These are phyloP conservation scores for Blastobotrys americana DNA, from an alignment of 805 yeast species.

Conservation along the genomic window DNA sequence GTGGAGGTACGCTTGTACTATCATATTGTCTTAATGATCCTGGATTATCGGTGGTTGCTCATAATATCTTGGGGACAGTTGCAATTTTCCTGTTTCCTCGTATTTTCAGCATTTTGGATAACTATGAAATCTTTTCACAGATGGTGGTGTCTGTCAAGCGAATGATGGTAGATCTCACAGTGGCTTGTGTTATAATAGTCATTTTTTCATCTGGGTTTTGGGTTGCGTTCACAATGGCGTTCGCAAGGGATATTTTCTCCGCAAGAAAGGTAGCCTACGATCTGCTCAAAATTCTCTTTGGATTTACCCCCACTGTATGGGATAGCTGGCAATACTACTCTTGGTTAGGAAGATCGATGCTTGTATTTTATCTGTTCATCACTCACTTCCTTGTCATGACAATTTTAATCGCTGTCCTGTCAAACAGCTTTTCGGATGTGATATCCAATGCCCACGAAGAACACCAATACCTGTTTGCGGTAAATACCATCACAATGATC, in stretches of 20 bases:
- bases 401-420: slow-evolving; percentile 47
- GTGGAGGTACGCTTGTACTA: slow-evolving; percentile 13
- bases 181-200: slow-evolving; percentile 42
- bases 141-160: slow-evolving; percentile 44
- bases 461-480: slow-evolving; percentile 32
- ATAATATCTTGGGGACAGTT: slow-evolving; percentile 33
- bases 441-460: slow-evolving; percentile 33
- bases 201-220: slow-evolving; percentile 49
- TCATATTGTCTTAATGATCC: slow-evolving; percentile 3
- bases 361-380: slow-evolving; percentile 45
- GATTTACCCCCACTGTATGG: slow-evolving; percentile 58
- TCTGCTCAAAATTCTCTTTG: slow-evolving; percentile 46
- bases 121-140: slow-evolving; percentile 45
- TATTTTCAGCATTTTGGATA: slow-evolving; percentile 43
- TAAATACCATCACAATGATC: slow-evolving; percentile 33
- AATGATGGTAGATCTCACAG: slow-evolving; percentile 45
- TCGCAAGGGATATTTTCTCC: slow-evolving; percentile 37
- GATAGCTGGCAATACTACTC: slow-evolving; percentile 45
- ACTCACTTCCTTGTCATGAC: slow-evolving; percentile 50
- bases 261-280: slow-evolving; percentile 43
- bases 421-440: slow-evolving; percentile 33
- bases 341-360: slow-evolving; percentile 39
- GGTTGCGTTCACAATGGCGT: slow-evolving; percentile 44
- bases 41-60: slow-evolving; percentile 12
- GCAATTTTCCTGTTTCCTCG: slow-evolving; percentile 46